Conservation (phyloP, 2,329 filamentous ascomycete species). For the Zymoseptoria pseudotritici region DNA sequence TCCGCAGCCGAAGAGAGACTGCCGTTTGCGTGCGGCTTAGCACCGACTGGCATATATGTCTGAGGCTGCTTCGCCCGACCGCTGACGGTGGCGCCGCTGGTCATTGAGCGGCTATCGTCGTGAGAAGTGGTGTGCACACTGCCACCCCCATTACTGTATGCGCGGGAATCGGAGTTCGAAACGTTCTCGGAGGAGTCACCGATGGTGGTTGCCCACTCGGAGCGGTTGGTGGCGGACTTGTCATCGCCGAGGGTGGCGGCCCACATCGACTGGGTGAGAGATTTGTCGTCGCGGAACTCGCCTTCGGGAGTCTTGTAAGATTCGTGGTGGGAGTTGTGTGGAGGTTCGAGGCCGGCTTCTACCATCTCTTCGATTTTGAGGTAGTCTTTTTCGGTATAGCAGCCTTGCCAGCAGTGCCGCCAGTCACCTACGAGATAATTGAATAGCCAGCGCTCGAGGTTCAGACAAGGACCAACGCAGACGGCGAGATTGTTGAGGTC, state of each 20-base stretch:
- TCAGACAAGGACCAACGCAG: conserved; percentile 95
- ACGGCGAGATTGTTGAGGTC: conserved; percentile 92
- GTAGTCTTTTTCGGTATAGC: conserved; percentile 69
- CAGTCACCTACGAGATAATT: conserved; percentile 91
- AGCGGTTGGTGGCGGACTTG: conserved; percentile 1
- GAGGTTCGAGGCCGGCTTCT: conserved; percentile 18
- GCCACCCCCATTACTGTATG: conserved; percentile 15
- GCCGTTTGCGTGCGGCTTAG: neutral
- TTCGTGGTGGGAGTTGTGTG: neutral
- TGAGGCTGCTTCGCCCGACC: conserved; percentile 14
- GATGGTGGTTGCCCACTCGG: conserved; percentile 10
- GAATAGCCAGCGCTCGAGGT: conserved; percentile 91
- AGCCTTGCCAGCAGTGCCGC: conserved; percentile 95
- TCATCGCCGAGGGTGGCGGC: conserved; percentile 9
- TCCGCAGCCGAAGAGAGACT: conserved; percentile 6
- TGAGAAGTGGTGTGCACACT: conserved; percentile 9
- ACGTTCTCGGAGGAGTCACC: conserved; percentile 8
- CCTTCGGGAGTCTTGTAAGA: neutral
- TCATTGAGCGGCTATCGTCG: conserved; percentile 5
- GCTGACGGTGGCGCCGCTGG: conserved; percentile 9
- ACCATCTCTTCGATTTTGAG: conserved; percentile 20
- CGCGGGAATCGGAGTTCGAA: conserved; percentile 12
- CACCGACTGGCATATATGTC: conserved; percentile 7
- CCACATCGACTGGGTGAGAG: conserved; percentile 10
- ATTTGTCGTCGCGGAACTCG: conserved; percentile 12